Percentiles rank a stretch among this genome's conserved stretches.
Evolutionary conservation across 225 moss, liverwort and hornwort species (phyloP).

Genomic region (Polytrichum commune): DNA sequence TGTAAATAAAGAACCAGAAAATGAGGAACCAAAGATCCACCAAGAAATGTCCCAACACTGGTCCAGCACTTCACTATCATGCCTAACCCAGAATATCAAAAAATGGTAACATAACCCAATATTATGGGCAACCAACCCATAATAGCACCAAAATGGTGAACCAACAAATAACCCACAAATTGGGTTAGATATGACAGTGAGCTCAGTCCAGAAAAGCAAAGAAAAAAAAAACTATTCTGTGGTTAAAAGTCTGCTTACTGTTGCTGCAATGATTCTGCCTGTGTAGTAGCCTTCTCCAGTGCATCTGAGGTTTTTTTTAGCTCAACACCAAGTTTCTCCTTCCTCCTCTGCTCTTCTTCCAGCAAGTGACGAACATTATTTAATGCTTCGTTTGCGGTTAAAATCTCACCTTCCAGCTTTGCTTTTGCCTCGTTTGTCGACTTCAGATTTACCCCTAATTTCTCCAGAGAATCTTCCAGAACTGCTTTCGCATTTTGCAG

Average conservation of each 20-base stretch:
- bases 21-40: too few species aligned
- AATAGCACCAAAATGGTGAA: too few species aligned
- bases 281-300: constrained; percentile 27
- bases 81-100: too few species aligned
- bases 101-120: too few species aligned
- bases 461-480: constrained; percentile 24
- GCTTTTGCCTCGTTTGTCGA: constrained; percentile 18
- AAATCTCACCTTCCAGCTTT: constrained; percentile 30
- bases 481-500: constrained; percentile 24
- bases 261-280: constrained; percentile 33
- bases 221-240: background rate
- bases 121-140: too few species aligned
- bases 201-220: too few species aligned
- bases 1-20: too few species aligned
- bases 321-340: constrained; percentile 19
- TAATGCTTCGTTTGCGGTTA: constrained; percentile 26
- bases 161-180: too few species aligned
- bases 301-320: constrained; percentile 27
- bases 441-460: constrained; percentile 21
- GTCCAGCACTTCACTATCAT: too few species aligned
- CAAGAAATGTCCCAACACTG: too few species aligned
- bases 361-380: constrained; percentile 15
- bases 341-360: constrained; percentile 35
- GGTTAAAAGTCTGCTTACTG: constrained; percentile 22
- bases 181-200: too few species aligned